Percentiles rank a stretch among this genome's conserved stretches.
Conservation (phyloP, 768 basidiomycete genomes). For the Amanita jacksonii region DNA sequence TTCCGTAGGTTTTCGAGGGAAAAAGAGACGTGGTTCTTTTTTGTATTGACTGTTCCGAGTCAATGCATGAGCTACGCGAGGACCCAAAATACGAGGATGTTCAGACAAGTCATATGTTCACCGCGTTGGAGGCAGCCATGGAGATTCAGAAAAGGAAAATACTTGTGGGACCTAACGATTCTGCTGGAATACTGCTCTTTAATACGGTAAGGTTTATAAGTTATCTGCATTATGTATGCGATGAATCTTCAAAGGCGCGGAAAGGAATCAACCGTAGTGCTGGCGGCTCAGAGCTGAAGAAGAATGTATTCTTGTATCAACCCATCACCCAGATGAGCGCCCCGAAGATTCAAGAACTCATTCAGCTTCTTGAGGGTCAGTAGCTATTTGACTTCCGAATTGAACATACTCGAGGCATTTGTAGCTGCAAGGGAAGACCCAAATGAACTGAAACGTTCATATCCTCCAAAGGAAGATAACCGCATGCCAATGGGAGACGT, state of each 20-base stretch:
- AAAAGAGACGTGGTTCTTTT: constrained; percentile 88
- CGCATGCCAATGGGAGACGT: constrained; percentile 80
- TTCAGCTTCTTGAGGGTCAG: constrained; percentile 69
- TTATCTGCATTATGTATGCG: constrained; percentile 5
- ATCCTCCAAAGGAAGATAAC: constrained; percentile 50
- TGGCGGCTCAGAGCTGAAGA: constrained; percentile 54
- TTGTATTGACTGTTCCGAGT: constrained; percentile 87
- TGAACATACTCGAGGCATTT: neutral
- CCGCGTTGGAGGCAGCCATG: constrained; percentile 75
- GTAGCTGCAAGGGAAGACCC: constrained; percentile 62
- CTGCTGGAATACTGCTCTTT: constrained; percentile 84
- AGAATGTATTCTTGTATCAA: constrained; percentile 64
- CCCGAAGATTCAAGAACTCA: constrained; percentile 70
- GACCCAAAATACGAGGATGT: constrained; percentile 55
- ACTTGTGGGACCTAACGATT: constrained; percentile 78
- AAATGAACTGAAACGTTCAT: constrained; percentile 42
- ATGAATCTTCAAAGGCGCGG: constrained; percentile 25
- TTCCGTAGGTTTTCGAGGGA: constrained; percentile 51
- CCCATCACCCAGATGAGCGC: constrained; percentile 71
- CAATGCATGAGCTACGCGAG: constrained; percentile 72
- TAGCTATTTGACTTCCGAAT: constrained; percentile 1
- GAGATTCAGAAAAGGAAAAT: constrained; percentile 89
- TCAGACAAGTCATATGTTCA: constrained; percentile 67
- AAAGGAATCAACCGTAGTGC: constrained; percentile 28
- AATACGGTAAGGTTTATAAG: constrained; percentile 74